These are phyloP conservation scores for Jaenimonas drosophilae DNA, from an alignment of 208 protist species.

Conservation along the genomic window DNA sequence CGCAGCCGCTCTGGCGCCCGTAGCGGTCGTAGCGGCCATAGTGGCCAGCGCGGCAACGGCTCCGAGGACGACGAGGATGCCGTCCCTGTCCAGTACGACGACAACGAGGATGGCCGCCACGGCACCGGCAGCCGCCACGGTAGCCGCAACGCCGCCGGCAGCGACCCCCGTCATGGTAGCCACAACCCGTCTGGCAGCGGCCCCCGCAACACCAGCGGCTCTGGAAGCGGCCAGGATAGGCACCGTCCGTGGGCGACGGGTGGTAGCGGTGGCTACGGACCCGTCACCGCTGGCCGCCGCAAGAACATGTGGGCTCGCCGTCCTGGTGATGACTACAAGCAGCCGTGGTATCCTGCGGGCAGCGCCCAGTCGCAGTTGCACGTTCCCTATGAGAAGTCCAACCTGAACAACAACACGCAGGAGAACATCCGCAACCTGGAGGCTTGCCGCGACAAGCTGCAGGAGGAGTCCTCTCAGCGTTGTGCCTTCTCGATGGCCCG, in stretches of 20 bases:
- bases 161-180: too few relatives aligned
- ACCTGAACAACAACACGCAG: constrained; percentile 34
- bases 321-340: constrained; percentile 15
- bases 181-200: too few relatives aligned
- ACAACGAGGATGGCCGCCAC: neutral
- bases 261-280: too few relatives aligned
- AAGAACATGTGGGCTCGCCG: constrained; percentile 7
- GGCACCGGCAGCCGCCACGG: neutral
- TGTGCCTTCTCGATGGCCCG: too few relatives aligned
- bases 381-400: constrained; percentile 58
- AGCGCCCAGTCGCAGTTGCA: constrained; percentile 34
- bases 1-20: neutral
- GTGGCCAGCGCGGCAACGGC: too few relatives aligned
- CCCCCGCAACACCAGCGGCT: too few relatives aligned
- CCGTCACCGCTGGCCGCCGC: too few relatives aligned
- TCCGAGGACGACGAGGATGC: too few relatives aligned
- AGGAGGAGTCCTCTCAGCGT: constrained; percentile 45
- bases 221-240: too few relatives aligned
- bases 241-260: too few relatives aligned
- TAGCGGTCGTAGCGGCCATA: neutral
- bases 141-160: neutral
- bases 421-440: constrained; percentile 67
- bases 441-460: constrained; percentile 25
- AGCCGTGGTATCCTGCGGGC: constrained; percentile 63
- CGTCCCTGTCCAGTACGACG: too few relatives aligned